These are phyloP conservation scores for Stachybotrys echinatus DNA, from an alignment of 2,329 filamentous ascomycete genomes.

Conservation along the genomic window DNA sequence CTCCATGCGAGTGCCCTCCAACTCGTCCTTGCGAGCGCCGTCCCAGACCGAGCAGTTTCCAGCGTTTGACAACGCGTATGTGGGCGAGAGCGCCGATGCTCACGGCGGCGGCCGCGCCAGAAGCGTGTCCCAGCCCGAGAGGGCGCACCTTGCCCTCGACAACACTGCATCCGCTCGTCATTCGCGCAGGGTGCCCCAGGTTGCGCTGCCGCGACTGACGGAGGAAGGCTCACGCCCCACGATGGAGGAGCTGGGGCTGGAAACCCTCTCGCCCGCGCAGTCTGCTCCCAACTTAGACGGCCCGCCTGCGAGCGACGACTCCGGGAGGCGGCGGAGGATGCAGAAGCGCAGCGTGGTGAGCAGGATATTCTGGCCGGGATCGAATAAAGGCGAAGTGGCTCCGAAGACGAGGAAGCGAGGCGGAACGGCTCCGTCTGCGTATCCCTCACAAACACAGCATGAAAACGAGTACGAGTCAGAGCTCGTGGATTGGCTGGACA, in stretches of 20 bases:
- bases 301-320: not conserved
- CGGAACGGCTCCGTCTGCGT: not conserved
- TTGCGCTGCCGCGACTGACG: conserved; percentile 31
- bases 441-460: conserved; percentile 1
- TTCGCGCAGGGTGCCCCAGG: conserved; percentile 23
- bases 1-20: conserved; percentile 11
- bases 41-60: not conserved
- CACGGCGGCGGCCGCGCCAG: conserved; percentile 20
- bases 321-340: conserved; percentile 1
- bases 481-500: conserved; percentile 33
- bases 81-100: conserved; percentile 7
- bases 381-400: conserved; percentile 5
- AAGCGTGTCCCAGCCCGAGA: conserved; percentile 29
- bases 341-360: conserved; percentile 16
- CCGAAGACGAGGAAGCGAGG: not conserved
- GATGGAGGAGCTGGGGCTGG: conserved; percentile 25
- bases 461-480: conserved; percentile 31
- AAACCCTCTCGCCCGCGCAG: conserved; percentile 15
- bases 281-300: conserved; percentile 18
- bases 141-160: conserved; percentile 13
- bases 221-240: conserved; percentile 31
- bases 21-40: conserved; percentile 3
- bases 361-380: conserved; percentile 19
- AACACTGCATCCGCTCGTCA: conserved; percentile 16
- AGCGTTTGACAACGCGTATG: conserved; percentile 3